Conservation (phyloP, 768 basidiomycete species). For the Leccinum disarticulatum region DNA sequence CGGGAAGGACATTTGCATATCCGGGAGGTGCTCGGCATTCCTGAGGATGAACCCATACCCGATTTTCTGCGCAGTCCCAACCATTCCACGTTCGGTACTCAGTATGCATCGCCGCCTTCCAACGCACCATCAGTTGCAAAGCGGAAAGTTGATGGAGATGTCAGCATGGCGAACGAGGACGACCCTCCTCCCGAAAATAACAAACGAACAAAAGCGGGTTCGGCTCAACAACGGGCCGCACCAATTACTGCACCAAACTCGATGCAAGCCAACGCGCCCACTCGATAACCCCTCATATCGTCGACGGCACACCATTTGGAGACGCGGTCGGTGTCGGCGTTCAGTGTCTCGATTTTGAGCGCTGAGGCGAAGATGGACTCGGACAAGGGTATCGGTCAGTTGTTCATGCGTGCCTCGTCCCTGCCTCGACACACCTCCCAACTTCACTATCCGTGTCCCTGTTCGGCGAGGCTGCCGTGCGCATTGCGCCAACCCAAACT, state of each 20-base stretch:
- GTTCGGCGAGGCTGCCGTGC: slow-evolving; percentile 21
- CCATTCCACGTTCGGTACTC: slow-evolving; percentile 3
- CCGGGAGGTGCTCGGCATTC: slow-evolving; percentile 51
- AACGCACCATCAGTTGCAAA: slow-evolving; percentile 39
- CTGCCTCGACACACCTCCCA: slow-evolving; percentile 3
- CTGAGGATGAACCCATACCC: slow-evolving; percentile 51
- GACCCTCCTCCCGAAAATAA: slow-evolving; percentile 25
- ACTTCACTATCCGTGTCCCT: slow-evolving; percentile 21
- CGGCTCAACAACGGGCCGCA: slow-evolving; percentile 5
- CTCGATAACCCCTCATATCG: slow-evolving; percentile 63
- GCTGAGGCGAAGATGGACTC: not conserved
- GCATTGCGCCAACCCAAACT: slow-evolving; percentile 62
- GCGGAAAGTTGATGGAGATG: slow-evolving; percentile 53
- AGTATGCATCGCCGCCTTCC: slow-evolving; percentile 22
- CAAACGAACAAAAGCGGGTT: slow-evolving; percentile 32
- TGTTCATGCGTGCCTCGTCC: slow-evolving; percentile 16
- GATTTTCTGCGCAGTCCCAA: slow-evolving; percentile 42
- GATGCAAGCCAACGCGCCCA: slow-evolving; percentile 40
- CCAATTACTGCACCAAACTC: slow-evolving; percentile 7
- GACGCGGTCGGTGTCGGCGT: slow-evolving; percentile 64
- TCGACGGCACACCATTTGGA: slow-evolving; percentile 77
- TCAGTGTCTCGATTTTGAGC: slow-evolving; percentile 38
- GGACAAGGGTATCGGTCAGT: slow-evolving; percentile 56
- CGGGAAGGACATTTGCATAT: slow-evolving; percentile 57
- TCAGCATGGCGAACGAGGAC: slow-evolving; percentile 32